Evolutionary conservation across 495 filamentous ascomycete genomes (phyloP), one percentile per base, ranked within the genome.

Genomic region (Penicillium egyptiacum): DNA sequence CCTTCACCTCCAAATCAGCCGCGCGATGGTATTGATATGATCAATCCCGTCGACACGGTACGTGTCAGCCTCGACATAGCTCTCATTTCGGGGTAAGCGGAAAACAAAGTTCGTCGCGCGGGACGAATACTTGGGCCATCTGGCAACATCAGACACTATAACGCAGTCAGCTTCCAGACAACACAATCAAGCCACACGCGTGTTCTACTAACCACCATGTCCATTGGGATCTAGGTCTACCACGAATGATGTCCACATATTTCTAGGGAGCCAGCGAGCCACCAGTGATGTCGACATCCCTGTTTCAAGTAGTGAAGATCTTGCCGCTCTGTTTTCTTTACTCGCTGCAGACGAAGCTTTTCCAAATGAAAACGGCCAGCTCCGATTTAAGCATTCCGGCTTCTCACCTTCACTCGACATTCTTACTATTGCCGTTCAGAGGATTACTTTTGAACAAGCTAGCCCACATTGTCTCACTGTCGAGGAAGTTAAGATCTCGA

Each of bases 211-310:
- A 72, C 69, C 62, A 42, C 58, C 66, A 59, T 71, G 67, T 2
- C 66, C 58, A 56, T 84, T 85, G 0, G 84, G 84, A 60, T 79
- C 61, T 43, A 77, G 54, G 52, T 80, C 73, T 11, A 68, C 52
- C 9, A 78, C 78, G 57, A 86, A 87, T 2, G 73, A 70, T 1
- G 79, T 76, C 78, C 83, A 87, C 60, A 80, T n/a, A n/a, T 7
- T 9, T 28, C 7, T 28, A 7, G 26, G 7, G 1, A 28, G 26
- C 7, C 26, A 28, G 8, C 26, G 26, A 28, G 1, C 7, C 1
- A 28, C 26, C 6, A 28, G 7, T 9, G 26, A 28, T 9, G 26
- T 28, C 7, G 26, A 9, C 7, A 28, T 28, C 26, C 26, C 8
- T 28, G 7, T 9, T 28, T 1, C 26, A 28, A 28, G 7, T 7